Percentiles rank a stretch among this genome's conserved stretches.
phyloP scores from a whole-genome alignment of 306 rosid species.

The Vigna nakashimae region DNA sequence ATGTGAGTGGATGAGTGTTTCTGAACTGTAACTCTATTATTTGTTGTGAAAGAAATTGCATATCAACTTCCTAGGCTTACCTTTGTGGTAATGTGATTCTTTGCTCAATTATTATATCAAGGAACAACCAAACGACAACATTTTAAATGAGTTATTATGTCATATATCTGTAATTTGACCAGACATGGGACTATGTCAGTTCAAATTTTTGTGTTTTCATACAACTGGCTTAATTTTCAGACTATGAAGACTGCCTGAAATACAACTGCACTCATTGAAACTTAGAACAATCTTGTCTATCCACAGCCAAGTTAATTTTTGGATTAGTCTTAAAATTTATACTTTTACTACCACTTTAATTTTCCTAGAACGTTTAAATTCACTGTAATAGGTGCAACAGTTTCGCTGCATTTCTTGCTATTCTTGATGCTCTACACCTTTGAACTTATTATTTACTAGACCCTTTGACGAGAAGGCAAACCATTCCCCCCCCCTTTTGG shows the following conservation, averaged over 20 bases:
- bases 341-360: not conserved
- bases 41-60: constrained; percentile 44
- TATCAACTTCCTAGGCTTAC: constrained; percentile 31
- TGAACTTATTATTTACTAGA: not conserved
- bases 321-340: not conserved
- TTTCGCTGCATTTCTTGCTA: not conserved
- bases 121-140: not conserved
- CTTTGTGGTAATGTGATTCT: constrained; percentile 3
- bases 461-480: not conserved
- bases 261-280: not conserved
- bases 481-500: too few relatives aligned
- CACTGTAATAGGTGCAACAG: not conserved
- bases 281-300: not conserved
- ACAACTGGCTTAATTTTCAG: not conserved
- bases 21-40: constrained; percentile 45
- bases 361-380: not conserved
- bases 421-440: not conserved
- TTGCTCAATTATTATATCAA: not conserved
- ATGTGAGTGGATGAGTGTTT: constrained; percentile 59
- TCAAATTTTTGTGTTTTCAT: not conserved
- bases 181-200: not conserved
- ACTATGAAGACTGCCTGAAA: not conserved
- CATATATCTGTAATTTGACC: not conserved
- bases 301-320: not conserved
- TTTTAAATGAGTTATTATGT: not conserved